These are phyloP conservation scores for Prototheca wickerhamii DNA, from an alignment of 163 green algal species.

Conservation along the genomic window DNA sequence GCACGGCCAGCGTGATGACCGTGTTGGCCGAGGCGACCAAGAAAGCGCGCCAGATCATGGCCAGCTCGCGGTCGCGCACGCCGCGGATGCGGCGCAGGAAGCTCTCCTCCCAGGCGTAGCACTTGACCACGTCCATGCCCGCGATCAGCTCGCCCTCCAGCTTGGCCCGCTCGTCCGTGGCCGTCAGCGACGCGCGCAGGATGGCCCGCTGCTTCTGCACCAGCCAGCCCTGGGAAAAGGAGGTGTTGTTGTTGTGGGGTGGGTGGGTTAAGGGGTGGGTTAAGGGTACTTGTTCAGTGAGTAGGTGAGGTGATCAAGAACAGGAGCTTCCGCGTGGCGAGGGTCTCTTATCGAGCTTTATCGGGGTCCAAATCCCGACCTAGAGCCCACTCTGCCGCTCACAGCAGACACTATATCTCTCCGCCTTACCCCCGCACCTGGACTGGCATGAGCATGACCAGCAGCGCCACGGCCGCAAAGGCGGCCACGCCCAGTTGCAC, in stretches of 20 bases:
- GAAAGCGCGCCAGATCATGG: neutral
- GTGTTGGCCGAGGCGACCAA: neutral
- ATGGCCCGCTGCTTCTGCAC: neutral
- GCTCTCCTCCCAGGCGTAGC: slow-evolving; percentile 47
- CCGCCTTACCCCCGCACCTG: slow-evolving; percentile 19
- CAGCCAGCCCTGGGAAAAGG: slow-evolving; percentile 21
- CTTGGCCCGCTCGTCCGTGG: slow-evolving; percentile 63
- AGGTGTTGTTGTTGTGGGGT: neutral
- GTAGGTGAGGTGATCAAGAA: neutral
- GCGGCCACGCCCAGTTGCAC: slow-evolving; percentile 47
- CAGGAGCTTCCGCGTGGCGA: too few relatives aligned
- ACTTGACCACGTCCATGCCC: slow-evolving; percentile 77
- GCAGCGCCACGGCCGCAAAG: slow-evolving; percentile 41
- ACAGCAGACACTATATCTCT: neutral
- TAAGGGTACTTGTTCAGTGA: neutral
- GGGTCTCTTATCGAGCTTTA: too few relatives aligned
- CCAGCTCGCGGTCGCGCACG: slow-evolving; percentile 16
- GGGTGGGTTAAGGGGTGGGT: neutral
- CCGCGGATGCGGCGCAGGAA: slow-evolving; percentile 32
- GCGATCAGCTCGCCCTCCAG: slow-evolving; percentile 67
- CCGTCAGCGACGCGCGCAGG: slow-evolving; percentile 19
- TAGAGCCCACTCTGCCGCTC: neutral
- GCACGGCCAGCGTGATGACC: slow-evolving; percentile 1
- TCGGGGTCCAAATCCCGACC: neutral
- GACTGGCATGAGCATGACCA: slow-evolving; percentile 58